Conservation (phyloP, 768 basidiomycete species). For the Kwoniella dejecticola region DNA sequence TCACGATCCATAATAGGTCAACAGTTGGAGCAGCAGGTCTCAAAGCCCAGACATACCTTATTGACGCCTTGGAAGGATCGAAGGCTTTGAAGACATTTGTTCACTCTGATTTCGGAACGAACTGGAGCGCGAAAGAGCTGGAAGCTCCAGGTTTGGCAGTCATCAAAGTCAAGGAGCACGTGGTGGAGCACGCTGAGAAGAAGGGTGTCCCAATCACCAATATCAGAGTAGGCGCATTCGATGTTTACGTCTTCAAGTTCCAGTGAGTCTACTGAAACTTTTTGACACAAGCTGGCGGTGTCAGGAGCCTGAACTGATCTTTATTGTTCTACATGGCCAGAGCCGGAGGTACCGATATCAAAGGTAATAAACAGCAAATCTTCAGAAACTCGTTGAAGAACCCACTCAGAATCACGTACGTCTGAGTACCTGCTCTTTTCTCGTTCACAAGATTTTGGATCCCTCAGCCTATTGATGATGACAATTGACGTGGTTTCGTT, state of each 20-base stretch:
- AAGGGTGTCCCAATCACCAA: neutral
- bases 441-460: too few species aligned
- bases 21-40: neutral
- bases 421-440: constrained; percentile 4
- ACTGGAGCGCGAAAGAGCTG: constrained; percentile 7
- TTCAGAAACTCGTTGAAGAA: constrained; percentile 12
- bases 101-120: constrained; percentile 14
- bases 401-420: constrained; percentile 9
- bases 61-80: constrained; percentile 2
- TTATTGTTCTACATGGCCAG: neutral
- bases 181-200: neutral
- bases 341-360: constrained; percentile 8
- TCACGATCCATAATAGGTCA: neutral
- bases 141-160: neutral
- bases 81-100: constrained; percentile 6
- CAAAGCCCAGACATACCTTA: neutral
- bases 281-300: too few species aligned
- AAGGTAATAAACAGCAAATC: constrained; percentile 1
- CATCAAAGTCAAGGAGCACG: neutral
- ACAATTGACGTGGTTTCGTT: neutral
- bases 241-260: neutral
- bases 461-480: neutral
- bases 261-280: too few species aligned
- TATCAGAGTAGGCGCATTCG: constrained; percentile 3
- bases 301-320: neutral